phyloP scores from a whole-genome alignment of 2,329 filamentous ascomycete genomes.

The Talaromyces amestolkiae region DNA sequence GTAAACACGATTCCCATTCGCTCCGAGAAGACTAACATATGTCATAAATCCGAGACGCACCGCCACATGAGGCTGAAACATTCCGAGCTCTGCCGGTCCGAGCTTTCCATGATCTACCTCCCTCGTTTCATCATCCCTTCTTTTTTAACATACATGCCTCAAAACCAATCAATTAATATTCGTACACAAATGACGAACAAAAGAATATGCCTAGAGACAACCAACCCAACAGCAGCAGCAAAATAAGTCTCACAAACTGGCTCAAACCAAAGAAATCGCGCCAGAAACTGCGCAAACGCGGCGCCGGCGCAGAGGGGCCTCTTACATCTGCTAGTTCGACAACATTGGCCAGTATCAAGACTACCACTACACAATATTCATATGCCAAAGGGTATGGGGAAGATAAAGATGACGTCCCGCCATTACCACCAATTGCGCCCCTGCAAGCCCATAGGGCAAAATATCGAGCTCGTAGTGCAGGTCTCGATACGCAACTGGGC shows the following conservation, averaged over 20 bases:
- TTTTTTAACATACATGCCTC: neutral
- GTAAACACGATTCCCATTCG: too few relatives aligned
- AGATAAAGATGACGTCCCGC: constrained; percentile 3
- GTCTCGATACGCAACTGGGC: constrained; percentile 37
- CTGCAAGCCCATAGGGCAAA: constrained; percentile 36
- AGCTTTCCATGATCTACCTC: neutral
- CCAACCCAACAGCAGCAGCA: neutral
- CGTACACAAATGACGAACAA: neutral
- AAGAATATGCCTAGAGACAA: constrained; percentile 12
- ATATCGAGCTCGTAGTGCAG: constrained; percentile 29
- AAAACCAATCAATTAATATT: neutral
- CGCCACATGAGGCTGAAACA: constrained; percentile 13
- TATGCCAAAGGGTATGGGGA: neutral
- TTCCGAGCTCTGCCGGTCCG: constrained; percentile 10
- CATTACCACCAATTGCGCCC: constrained; percentile 28
- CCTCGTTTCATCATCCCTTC: neutral
- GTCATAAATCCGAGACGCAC: neutral
- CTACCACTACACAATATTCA: constrained; percentile 11
- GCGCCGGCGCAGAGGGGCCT: neutral
- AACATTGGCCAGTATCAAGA: constrained; percentile 14
- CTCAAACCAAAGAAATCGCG: constrained; percentile 21
- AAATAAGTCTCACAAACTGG: constrained; percentile 18
- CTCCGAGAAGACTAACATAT: too few relatives aligned
- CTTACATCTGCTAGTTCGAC: constrained; percentile 19
- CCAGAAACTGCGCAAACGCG: constrained; percentile 20